Conservation (phyloP, 441 rosid genomes). For the Codiaeum variegatum region DNA sequence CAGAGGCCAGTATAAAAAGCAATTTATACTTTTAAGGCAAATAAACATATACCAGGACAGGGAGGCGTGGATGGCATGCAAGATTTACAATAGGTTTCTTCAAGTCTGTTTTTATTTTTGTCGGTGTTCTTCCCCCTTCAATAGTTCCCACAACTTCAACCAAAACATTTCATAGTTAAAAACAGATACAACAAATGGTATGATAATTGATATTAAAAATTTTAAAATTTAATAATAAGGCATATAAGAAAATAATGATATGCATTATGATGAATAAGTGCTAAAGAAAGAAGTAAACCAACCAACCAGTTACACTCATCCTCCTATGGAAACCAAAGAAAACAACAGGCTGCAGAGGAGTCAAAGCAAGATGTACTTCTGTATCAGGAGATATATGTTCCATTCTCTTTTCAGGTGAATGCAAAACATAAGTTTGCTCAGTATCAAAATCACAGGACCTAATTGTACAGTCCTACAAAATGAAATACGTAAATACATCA, state of each 20-base stretch:
- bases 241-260: background rate
- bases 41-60: constrained; percentile 61
- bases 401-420: constrained; percentile 88
- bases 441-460: constrained; percentile 94
- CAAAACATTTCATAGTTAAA: constrained; percentile 25
- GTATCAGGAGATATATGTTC: constrained; percentile 72
- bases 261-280: background rate
- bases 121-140: constrained; percentile 95
- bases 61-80: constrained; percentile 98
- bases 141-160: constrained; percentile 94
- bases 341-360: constrained; percentile 94
- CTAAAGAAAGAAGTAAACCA: constrained; percentile 8
- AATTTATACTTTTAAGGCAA: background rate
- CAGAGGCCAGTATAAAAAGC: background rate
- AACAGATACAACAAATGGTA: constrained; percentile 11
- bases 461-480: constrained; percentile 84
- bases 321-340: constrained; percentile 90
- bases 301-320: constrained; percentile 96
- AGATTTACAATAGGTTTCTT: constrained; percentile 96
- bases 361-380: constrained; percentile 96
- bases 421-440: constrained; percentile 93
- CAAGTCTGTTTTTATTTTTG: constrained; percentile 94
- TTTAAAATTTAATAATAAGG: background rate
- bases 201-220: background rate
- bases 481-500: background rate